Percentiles rank a stretch among this genome's conserved stretches.
These are phyloP conservation scores for Plasmodium chabaudi DNA, from an alignment of 169 alveolate species.

Conservation along the genomic window DNA sequence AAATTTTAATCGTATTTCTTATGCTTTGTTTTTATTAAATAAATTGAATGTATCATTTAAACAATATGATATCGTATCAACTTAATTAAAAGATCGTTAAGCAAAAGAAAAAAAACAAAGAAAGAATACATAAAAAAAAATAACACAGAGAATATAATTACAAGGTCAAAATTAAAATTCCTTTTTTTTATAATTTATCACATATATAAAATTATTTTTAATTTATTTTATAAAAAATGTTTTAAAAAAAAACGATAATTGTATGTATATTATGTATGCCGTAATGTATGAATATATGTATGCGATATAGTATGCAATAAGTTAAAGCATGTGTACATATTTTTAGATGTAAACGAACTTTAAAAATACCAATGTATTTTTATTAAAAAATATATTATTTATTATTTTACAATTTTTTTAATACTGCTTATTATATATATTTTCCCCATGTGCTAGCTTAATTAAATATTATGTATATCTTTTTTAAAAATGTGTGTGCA, in stretches of 20 bases:
- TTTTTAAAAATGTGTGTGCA: constrained; percentile 42
- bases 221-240: constrained; percentile 9
- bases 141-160: constrained; percentile 30
- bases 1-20: constrained; percentile 22
- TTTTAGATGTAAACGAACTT: constrained; percentile 63
- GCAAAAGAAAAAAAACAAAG: constrained; percentile 48
- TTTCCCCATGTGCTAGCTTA: neutral
- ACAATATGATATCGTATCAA: constrained; percentile 18
- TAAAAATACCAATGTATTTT: constrained; percentile 29
- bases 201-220: constrained; percentile 15
- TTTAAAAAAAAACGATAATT: neutral
- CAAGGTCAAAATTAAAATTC: constrained; percentile 33
- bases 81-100: constrained; percentile 20
- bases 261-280: too few relatives aligned
- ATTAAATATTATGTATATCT: constrained; percentile 11
- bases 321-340: constrained; percentile 27
- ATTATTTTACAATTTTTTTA: constrained; percentile 7
- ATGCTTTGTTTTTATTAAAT: constrained; percentile 24
- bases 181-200: constrained; percentile 6
- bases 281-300: neutral
- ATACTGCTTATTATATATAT: too few relatives aligned
- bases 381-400: constrained; percentile 8
- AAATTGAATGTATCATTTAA: constrained; percentile 29
- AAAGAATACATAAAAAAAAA: constrained; percentile 3
- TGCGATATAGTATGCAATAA: neutral